Conservation (phyloP, 2,329 filamentous ascomycete species). For the Neoscytalidium dimidiatum region DNA sequence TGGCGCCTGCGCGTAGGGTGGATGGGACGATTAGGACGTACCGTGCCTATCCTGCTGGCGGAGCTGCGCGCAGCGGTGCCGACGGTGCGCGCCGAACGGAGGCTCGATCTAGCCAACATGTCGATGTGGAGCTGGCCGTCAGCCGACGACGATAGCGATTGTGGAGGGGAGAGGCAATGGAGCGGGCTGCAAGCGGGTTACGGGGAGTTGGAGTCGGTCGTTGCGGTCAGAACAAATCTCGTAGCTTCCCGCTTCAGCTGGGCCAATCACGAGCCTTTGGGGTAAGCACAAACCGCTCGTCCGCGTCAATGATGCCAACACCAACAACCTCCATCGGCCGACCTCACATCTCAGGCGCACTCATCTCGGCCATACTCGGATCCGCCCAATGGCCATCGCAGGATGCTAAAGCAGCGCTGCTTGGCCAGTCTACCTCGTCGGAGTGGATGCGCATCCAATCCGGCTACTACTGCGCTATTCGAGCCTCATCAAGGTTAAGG, state of each 20-base stretch:
- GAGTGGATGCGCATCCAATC: neutral
- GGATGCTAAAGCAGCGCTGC: neutral
- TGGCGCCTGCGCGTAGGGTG: conserved; percentile 29
- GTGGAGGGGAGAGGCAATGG: conserved; percentile 36
- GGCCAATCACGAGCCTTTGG: conserved; percentile 4
- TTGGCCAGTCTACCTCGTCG: neutral
- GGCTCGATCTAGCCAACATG: conserved; percentile 92
- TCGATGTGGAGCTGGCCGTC: conserved; percentile 50
- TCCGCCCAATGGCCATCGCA: neutral
- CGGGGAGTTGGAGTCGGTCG: conserved; percentile 18
- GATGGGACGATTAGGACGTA: conserved; percentile 40
- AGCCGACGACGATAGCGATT: conserved; percentile 33
- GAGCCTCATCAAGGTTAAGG: conserved; percentile 3
- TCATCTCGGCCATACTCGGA: neutral
- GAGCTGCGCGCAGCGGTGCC: conserved; percentile 74
- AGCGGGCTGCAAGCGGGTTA: conserved; percentile 17
- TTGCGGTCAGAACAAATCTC: conserved; percentile 15
- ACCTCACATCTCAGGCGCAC: neutral
- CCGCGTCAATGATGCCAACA: conserved; percentile 7
- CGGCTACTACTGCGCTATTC: neutral
- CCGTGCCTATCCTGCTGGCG: conserved; percentile 48
- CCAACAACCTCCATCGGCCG: neutral
- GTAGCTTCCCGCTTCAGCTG: conserved; percentile 17
- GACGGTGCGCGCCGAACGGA: conserved; percentile 86
- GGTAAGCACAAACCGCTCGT: conserved; percentile 4